Evolutionary conservation across 2,329 filamentous ascomycete species (phyloP).

Genomic region (Hymenoscyphus occultus): DNA sequence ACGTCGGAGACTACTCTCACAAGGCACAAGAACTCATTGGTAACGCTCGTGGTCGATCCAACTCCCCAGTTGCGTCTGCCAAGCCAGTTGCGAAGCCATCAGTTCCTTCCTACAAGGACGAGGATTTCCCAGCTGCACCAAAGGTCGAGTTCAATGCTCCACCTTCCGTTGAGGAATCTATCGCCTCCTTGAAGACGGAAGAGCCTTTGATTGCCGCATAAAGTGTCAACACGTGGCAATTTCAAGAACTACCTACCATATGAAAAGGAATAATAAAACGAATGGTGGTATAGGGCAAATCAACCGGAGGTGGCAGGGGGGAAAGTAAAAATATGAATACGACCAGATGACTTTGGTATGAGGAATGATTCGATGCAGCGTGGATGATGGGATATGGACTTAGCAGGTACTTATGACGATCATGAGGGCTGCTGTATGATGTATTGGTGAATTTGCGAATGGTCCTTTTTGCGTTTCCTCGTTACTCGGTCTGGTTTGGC

Average conservation of each 20-base stretch:
- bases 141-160: constrained; percentile 34
- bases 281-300: not conserved
- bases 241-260: not conserved
- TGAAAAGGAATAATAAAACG: constrained; percentile 6
- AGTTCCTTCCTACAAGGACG: constrained; percentile 25
- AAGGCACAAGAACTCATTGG: constrained; percentile 65
- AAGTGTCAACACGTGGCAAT: constrained; percentile 6
- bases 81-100: constrained; percentile 24
- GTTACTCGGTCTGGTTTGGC: constrained; percentile 15
- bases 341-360: constrained; percentile 20
- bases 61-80: constrained; percentile 25
- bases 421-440: constrained; percentile 27
- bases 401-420: constrained; percentile 24
- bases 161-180: constrained; percentile 18
- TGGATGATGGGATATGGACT: constrained; percentile 20
- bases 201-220: constrained; percentile 33
- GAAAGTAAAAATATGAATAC: constrained; percentile 14
- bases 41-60: constrained; percentile 38
- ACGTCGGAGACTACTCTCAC: constrained; percentile 64
- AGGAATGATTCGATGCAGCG: constrained; percentile 23
- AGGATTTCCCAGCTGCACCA: constrained; percentile 35
- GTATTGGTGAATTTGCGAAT: constrained; percentile 18
- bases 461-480: constrained; percentile 15
- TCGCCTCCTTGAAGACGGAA: constrained; percentile 14
- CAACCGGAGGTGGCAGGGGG: not conserved